Conservation (phyloP, 768 basidiomycete species). For the Podaxis sp. region DNA sequence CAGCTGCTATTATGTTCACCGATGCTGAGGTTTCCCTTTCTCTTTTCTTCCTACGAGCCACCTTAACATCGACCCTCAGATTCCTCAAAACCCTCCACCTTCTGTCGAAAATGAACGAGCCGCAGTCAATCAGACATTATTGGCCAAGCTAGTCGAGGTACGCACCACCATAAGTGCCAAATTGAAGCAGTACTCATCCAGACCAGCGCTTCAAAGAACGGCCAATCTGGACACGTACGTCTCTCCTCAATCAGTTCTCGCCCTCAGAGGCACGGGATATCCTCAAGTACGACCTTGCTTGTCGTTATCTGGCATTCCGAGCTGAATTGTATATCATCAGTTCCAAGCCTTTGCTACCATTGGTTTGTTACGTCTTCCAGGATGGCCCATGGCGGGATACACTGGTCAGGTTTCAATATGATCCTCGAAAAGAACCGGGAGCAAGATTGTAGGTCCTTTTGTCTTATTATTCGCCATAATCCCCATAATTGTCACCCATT, state of each 20-base stretch:
- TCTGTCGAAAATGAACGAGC: constrained; percentile 60
- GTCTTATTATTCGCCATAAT: neutral
- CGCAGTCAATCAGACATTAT: constrained; percentile 53
- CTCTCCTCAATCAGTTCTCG: constrained; percentile 80
- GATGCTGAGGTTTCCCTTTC: constrained; percentile 44
- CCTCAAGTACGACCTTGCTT: constrained; percentile 57
- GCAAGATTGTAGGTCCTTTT: constrained; percentile 69
- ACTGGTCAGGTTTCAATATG: constrained; percentile 83
- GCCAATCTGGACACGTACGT: constrained; percentile 88
- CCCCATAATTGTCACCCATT: neutral
- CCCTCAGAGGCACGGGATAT: constrained; percentile 68
- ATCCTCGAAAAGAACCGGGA: constrained; percentile 73
- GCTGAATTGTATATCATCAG: constrained; percentile 36
- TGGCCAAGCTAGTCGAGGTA: constrained; percentile 57
- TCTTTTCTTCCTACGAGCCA: neutral
- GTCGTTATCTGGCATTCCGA: neutral
- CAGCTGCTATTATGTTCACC: constrained; percentile 65
- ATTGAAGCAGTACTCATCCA: neutral
- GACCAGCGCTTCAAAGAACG: constrained; percentile 69
- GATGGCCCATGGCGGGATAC: constrained; percentile 96
- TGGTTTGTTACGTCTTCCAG: constrained; percentile 84
- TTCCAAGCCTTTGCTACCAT: constrained; percentile 77
- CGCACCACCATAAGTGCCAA: neutral
- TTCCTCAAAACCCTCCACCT: constrained; percentile 65
- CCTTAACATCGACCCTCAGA: constrained; percentile 32